Evolutionary conservation across 768 basidiomycete species (phyloP), one percentile per base, ranked within the genome.

Genomic region (Candolleomyces aberdarensis): DNA sequence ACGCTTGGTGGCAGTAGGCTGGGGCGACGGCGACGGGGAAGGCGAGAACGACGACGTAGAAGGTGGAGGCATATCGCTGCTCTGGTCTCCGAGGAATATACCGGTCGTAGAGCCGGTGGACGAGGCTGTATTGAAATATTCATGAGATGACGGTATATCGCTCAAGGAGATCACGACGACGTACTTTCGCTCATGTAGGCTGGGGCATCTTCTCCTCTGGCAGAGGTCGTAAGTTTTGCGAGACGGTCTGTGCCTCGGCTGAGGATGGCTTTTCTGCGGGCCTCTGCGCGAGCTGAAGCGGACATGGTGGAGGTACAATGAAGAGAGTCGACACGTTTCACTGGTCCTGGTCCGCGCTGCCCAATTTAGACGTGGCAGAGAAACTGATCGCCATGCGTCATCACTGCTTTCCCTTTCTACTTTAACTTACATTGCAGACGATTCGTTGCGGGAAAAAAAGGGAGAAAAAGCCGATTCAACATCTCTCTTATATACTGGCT

Each of bases 261-360:
- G 20, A 92, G 82, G 60, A 94, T 92, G 40, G 91, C 91, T 74
- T 83, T 88, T 67, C 85, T 76, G 48, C 91, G 81, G 10, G 91
- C 91, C 73, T 91, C 90, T 72, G 90, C 89, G 66, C 87, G 85
- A 61, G 86, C 83, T 74, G 87, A 75, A 57, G 87, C 80, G 72
- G 65, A 63, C 62, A 66, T 63, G 43, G 41, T 55, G 48, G 17
- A 15, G 26, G 20, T 6, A 26, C 31, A 22, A 32, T 19, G 15
- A 52, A 26, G 31, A 26, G 50, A 20, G 56, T 22, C n/a, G 43
- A 57, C 56, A 57, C 56, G 56, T 55, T 55, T 19, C 39, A 57
- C 36, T 19, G 8, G 17, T 41, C 2, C 26, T 26, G 26, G 26
- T 26, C 26, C 26, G 26, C 26, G 10, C 49, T 26, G 26, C 47